Evolutionary conservation across 208 protist species (phyloP).

Genomic region (Leishmania mexicana): DNA sequence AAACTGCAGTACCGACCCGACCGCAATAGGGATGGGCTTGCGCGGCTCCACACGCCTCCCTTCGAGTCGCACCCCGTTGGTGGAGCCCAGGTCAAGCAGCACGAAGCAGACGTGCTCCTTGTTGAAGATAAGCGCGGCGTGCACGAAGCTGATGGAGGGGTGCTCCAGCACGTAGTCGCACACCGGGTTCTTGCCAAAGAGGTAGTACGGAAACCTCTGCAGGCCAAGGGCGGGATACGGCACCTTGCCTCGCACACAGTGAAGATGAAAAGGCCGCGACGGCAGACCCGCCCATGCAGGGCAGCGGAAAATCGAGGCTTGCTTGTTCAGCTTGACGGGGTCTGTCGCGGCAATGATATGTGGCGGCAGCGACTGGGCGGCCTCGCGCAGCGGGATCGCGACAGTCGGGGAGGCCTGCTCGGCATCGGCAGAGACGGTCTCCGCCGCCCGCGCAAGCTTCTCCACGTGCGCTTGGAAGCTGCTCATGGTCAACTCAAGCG

Average conservation of each 20-base stretch:
- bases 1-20: slow-evolving; percentile 66
- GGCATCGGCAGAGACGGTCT: slow-evolving; percentile 8
- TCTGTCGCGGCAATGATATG: slow-evolving; percentile 77
- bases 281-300: slow-evolving; percentile 81
- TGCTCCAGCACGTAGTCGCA: slow-evolving; percentile 92
- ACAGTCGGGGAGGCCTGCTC: slow-evolving; percentile 3
- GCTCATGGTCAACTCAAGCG: slow-evolving; percentile 6
- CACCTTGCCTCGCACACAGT: slow-evolving; percentile 60
- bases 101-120: slow-evolving; percentile 77
- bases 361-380: slow-evolving; percentile 54
- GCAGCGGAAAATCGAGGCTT: slow-evolving; percentile 78
- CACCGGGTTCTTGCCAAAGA: slow-evolving; percentile 76
- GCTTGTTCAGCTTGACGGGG: slow-evolving; percentile 74
- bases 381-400: slow-evolving; percentile 42
- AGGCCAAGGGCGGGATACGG: slow-evolving; percentile 62
- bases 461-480: slow-evolving; percentile 28
- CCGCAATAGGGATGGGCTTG: slow-evolving; percentile 61
- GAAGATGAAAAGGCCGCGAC: slow-evolving; percentile 60
- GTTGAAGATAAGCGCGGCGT: slow-evolving; percentile 88
- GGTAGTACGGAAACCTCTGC: slow-evolving; percentile 86
- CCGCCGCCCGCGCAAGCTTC: slow-evolving; percentile 27
- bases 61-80: slow-evolving; percentile 80
- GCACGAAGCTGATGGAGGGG: slow-evolving; percentile 82
- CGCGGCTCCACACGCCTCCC: slow-evolving; percentile 56
- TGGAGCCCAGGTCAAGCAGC: slow-evolving; percentile 86